These are phyloP conservation scores for Blastocystis sp. DNA, from an alignment of 352 stramenopile species.

Conservation along the genomic window DNA sequence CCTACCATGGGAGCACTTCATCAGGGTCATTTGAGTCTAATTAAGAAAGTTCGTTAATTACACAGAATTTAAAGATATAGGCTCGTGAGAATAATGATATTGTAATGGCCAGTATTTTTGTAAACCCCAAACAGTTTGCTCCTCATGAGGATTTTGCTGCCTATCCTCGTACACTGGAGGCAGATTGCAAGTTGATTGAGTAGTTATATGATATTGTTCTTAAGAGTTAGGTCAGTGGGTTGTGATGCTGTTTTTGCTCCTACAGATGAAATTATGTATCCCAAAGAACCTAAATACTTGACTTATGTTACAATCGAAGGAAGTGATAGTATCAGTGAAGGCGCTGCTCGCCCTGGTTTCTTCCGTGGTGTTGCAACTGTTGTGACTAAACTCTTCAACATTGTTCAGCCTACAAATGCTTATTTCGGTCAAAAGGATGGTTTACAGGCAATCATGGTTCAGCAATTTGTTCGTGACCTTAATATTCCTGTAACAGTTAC, in stretches of 20 bases:
- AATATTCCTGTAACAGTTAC: constrained; percentile 88
- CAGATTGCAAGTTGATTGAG: constrained; percentile 82
- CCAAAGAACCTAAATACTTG: constrained; percentile 71
- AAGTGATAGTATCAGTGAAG: constrained; percentile 89
- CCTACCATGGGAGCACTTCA: constrained; percentile 98
- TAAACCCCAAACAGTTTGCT: constrained; percentile 98
- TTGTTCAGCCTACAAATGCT: constrained; percentile 88
- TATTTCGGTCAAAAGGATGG: constrained; percentile 99
- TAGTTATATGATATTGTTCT: constrained; percentile 61
- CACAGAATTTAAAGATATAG: constrained; percentile 72
- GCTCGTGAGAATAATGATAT: constrained; percentile 86
- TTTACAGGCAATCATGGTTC: constrained; percentile 84
- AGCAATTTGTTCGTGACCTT: constrained; percentile 88
- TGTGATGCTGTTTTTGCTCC: constrained; percentile 84
- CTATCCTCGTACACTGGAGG: constrained; percentile 92
- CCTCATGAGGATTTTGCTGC: constrained; percentile 94
- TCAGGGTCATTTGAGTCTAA: constrained; percentile 86
- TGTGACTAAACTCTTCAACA: constrained; percentile 98
- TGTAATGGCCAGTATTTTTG: constrained; percentile 92
- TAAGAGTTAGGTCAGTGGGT: constrained; percentile 69
- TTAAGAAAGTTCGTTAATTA: constrained; percentile 72
- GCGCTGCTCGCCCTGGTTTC: constrained; percentile 86
- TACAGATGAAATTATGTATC: constrained; percentile 82
- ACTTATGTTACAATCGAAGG: constrained; percentile 88
- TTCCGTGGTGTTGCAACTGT: constrained; percentile 97